These are phyloP conservation scores for Coriolopsis trogii DNA, from an alignment of 1,284 basidiomycete genomes.

Conservation along the genomic window DNA sequence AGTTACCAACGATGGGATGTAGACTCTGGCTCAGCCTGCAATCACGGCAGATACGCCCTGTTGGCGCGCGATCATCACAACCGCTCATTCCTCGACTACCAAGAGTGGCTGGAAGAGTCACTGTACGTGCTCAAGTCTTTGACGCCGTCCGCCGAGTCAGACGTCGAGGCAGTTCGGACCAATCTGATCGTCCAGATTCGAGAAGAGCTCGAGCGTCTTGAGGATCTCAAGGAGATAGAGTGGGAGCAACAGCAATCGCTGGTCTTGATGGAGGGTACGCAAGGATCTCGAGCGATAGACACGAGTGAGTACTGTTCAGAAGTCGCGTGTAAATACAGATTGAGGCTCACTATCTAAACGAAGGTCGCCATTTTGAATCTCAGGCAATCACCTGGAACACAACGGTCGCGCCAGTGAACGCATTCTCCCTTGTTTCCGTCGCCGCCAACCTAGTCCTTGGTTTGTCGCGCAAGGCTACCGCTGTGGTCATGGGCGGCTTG, in stretches of 20 bases:
- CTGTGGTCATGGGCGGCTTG: background rate
- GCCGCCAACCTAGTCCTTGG: constrained; percentile 3
- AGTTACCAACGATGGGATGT: background rate
- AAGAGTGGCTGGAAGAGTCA: background rate
- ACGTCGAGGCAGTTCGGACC: background rate
- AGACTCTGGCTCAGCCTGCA: background rate
- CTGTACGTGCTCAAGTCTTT: background rate
- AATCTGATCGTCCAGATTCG: background rate
- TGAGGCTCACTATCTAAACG: background rate
- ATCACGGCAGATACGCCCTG: background rate
- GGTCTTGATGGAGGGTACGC: no score
- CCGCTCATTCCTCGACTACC: background rate
- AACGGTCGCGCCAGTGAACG: background rate
- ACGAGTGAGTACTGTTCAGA: background rate
- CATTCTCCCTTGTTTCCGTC: background rate
- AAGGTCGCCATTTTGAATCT: background rate
- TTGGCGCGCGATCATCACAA: background rate
- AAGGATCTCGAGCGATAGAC: background rate
- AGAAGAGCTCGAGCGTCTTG: background rate
- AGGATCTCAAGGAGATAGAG: background rate
- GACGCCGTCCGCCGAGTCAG: background rate
- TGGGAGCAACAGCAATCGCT: background rate
- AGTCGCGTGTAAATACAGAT: background rate
- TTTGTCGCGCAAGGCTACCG: background rate
- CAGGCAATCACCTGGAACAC: background rate